Conservation (phyloP, 371 early-diverging fungal genomes). For the Syncephalastrum racemosum region DNA sequence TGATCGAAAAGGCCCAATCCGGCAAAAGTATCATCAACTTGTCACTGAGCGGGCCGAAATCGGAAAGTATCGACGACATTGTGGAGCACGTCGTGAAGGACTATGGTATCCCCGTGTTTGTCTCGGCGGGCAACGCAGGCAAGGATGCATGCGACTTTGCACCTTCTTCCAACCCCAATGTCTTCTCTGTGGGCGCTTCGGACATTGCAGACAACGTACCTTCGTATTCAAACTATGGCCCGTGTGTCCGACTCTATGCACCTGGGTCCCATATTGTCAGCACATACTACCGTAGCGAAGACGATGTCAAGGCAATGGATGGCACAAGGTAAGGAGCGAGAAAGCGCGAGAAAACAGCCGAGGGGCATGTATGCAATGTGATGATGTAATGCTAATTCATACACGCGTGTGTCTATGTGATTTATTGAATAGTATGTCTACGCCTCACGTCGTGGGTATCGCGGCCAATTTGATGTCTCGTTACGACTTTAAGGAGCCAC, state of each 20-base stretch:
- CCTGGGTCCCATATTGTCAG: conserved; percentile 47
- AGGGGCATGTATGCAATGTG: no score
- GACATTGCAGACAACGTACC: conserved; percentile 49
- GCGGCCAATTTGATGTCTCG: conserved; percentile 50
- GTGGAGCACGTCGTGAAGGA: conserved; percentile 49
- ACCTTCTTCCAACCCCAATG: conserved; percentile 61
- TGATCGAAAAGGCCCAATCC: conserved; percentile 27
- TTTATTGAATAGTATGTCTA: conserved; percentile 63
- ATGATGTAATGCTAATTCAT: not conserved
- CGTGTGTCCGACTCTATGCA: conserved; percentile 58
- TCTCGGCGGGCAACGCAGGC: conserved; percentile 73
- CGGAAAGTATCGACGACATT: conserved; percentile 23
- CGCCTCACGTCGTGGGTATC: conserved; percentile 80
- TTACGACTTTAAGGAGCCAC: no score
- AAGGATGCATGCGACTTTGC: conserved; percentile 67
- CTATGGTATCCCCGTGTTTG: conserved; percentile 42
- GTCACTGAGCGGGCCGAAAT: conserved; percentile 58
- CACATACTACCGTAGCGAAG: conserved; percentile 40
- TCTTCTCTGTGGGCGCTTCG: conserved; percentile 69
- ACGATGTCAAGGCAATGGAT: conserved; percentile 42
- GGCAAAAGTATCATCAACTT: conserved; percentile 50
- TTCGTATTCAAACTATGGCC: conserved; percentile 52
- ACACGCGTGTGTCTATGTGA: not conserved
- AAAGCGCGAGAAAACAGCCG: not conserved
- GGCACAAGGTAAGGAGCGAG: conserved; percentile 57